These are phyloP conservation scores for Barnettozyma siamensis DNA, from an alignment of 805 yeast genomes.

Conservation along the genomic window DNA sequence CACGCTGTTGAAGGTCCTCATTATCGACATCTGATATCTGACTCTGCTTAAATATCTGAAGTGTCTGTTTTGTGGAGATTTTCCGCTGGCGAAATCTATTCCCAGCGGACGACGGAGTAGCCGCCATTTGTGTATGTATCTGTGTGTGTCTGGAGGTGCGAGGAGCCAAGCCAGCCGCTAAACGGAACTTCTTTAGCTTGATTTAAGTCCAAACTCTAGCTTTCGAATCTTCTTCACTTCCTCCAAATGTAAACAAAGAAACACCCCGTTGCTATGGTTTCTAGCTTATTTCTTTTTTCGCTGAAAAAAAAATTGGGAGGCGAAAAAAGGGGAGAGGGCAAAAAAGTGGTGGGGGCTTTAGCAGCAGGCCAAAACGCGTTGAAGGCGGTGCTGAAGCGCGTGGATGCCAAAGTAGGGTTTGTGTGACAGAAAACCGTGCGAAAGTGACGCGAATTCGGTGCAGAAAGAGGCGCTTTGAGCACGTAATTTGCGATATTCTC, in stretches of 20 bases:
- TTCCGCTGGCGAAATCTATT: conserved; percentile 84
- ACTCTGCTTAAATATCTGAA: conserved; percentile 67
- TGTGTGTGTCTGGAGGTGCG: too few species aligned
- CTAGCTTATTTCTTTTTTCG: neutral
- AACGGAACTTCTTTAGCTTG: too few species aligned
- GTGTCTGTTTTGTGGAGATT: conserved; percentile 84
- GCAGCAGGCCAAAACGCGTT: too few species aligned
- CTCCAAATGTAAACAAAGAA: neutral
- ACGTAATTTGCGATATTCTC: too few species aligned
- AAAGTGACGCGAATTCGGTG: neutral
- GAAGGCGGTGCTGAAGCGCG: neutral
- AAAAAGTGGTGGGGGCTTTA: neutral
- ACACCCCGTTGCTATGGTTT: conserved; percentile 1
- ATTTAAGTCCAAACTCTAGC: too few species aligned
- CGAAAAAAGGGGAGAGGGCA: neutral
- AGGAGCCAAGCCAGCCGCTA: too few species aligned
- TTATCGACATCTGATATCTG: conserved; percentile 80
- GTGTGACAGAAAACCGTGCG: neutral
- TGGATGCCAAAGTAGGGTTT: neutral
- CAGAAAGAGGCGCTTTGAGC: neutral
- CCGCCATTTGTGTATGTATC: conserved; percentile 5
- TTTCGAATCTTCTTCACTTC: neutral
- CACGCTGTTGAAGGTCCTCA: conserved; percentile 70
- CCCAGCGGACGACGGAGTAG: conserved; percentile 24
- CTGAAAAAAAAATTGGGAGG: conserved; percentile 3